A percentile compares a stretch with the other conserved stretches of the same genome.
phyloP scores from a whole-genome alignment of 2,329 filamentous ascomycete species.

The Helotiales sp. region DNA sequence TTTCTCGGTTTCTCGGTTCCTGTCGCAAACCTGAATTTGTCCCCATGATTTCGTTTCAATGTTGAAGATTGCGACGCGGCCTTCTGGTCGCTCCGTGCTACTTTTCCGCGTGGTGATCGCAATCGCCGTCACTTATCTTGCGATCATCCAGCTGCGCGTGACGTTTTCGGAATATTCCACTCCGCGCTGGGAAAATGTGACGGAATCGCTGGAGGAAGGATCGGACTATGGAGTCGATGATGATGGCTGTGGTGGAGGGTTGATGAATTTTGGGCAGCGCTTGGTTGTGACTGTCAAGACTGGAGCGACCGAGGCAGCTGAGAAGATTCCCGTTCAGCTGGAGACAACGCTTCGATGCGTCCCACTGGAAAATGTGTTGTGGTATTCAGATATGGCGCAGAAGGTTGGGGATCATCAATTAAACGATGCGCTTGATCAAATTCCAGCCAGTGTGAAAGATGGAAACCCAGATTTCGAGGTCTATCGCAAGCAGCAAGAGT shows the following conservation, averaged over 20 bases:
- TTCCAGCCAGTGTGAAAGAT: slow-evolving; percentile 38
- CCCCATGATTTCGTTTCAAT: background rate
- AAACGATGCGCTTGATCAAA: slow-evolving; percentile 49
- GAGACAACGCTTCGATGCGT: slow-evolving; percentile 56
- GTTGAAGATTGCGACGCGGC: slow-evolving; percentile 3
- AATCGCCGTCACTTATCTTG: background rate
- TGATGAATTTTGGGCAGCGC: background rate
- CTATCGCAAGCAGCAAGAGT: slow-evolving; percentile 49
- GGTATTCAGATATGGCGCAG: slow-evolving; percentile 63
- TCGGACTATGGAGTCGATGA: background rate
- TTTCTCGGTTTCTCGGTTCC: background rate
- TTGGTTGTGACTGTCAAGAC: slow-evolving; percentile 58
- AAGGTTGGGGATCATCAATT: slow-evolving; percentile 51
- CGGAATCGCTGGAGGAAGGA: background rate
- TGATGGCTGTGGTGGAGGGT: background rate
- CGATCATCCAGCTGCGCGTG: background rate
- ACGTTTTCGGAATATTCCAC: background rate
- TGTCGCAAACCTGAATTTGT: too few species aligned
- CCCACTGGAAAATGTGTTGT: slow-evolving; percentile 49
- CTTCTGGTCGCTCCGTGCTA: background rate
- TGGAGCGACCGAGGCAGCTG: slow-evolving; percentile 58
- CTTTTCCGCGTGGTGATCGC: background rate
- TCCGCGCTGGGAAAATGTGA: background rate
- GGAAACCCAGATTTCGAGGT: slow-evolving; percentile 56
- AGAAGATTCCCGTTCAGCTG: slow-evolving; percentile 58